Evolutionary conservation across 805 yeast genomes (phyloP), one percentile per base, ranked within the genome.

Genomic region (Nadsonia fulvescens): DNA sequence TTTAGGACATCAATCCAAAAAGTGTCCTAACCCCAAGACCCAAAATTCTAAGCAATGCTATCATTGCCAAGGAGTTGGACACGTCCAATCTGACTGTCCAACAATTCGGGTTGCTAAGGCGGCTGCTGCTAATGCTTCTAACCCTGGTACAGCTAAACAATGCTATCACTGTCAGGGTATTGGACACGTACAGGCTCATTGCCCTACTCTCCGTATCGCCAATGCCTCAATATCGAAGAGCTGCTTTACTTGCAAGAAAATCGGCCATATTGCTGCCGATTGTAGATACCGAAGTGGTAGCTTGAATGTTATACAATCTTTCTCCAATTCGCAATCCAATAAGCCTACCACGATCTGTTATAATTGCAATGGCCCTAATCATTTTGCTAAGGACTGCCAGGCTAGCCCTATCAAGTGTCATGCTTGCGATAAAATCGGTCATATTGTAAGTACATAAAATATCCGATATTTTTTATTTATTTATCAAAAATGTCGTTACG

Each of bases 291-390:
- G n/a, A n/a, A n/a, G n/a, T n/a, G n/a, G n/a, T n/a, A n/a, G n/a
- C n/a, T n/a, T n/a, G n/a, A n/a, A n/a, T n/a, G n/a, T n/a, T n/a
- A n/a, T n/a, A n/a, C n/a, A n/a, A n/a, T n/a, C n/a, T n/a, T n/a
- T n/a, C n/a, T n/a, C n/a, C n/a, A n/a, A n/a, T n/a, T n/a, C n/a
- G n/a, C n/a, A n/a, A n/a, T n/a, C n/a, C n/a, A n/a, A n/a, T 3
- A 28, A 21, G 3, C 31, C 26, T 13, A 8, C 23, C 14, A 25
- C 73, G 35, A 66, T 78, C 32, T 78, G 93, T 56, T 76, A 74
- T 71, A 78, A 73, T 56, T 78, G 92, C 52, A 91, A 91, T 46
- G 89, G 86, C 37, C 82, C 89, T 47, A 78, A 78, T 69, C 93
- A 81, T 54, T 74, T 72, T 56, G 92, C 93, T 38, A 74, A 78